Base-by-base conservation (phyloP, 768 basidiomycete species). In the Tulasnella sp. region DNA sequence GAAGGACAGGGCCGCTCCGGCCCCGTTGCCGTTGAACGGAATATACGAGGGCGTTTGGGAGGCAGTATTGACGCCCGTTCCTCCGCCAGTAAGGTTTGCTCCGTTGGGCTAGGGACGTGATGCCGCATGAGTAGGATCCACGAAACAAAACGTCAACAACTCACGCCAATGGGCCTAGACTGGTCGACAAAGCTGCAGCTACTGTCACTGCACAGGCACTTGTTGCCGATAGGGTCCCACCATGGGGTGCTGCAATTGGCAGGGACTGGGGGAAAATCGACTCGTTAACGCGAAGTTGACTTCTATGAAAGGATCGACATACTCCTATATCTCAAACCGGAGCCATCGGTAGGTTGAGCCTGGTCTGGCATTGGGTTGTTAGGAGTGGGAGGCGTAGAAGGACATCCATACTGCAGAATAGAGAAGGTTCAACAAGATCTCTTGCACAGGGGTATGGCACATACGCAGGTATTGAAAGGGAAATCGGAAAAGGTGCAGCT, bases 381-480 rank as follows among this genome's bases (percentile, higher is more conserved):
- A 0, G 79, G 75, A 2, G 77, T 75, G 1, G 83, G 82, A 21
- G 71, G 64, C 2, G 65, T 66, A 21, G 68, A 59, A 0, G 86
- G 86, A 68, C 85, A 89, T 32, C 84, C 84, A 65, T 87, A 89
- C 83, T 86, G 65, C 4, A 37, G n/a, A 19, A 55, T 1, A 37
- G 35, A 23, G 27, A 17, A 19, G 11, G 7, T 39, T 12, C 39
- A 35, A 3, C 17, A 7, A 0, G 14, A 42, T 9, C 21, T 46
- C 5, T 17, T 55, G n/a, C 35, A 51, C 23, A 34, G 32, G 35
- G 6, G 46, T 8, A 39, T 6, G 12, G n/a, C 4, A 77, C 82
- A 46, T 67, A 84, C 82, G 66, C 84, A 86, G 54, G 84, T 87
- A 60, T 70, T 81, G 74, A 84, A 89, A 2, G 86, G 85, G 72